These are phyloP conservation scores for Globisporangium sylvaticum DNA, from an alignment of 352 stramenopile species.

Conservation along the genomic window DNA sequence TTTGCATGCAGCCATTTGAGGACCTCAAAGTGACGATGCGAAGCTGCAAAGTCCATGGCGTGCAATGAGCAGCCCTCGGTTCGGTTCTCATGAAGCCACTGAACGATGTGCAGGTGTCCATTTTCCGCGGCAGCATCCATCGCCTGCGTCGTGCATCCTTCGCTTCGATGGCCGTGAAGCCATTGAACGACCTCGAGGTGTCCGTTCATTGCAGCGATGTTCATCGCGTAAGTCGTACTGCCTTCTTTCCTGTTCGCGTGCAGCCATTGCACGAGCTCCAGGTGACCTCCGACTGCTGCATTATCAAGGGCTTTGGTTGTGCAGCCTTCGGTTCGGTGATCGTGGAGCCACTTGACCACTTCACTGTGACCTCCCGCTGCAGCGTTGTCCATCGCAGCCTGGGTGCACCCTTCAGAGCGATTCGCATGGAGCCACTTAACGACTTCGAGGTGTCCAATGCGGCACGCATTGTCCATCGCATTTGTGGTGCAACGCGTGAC, in stretches of 20 bases:
- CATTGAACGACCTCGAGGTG: background rate
- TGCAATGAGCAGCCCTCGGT: too few species aligned
- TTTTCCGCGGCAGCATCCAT: background rate
- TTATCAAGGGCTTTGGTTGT: background rate
- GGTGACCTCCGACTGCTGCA: background rate
- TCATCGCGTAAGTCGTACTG: background rate
- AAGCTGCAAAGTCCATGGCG: too few species aligned
- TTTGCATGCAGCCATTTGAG: too few species aligned
- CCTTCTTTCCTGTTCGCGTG: background rate
- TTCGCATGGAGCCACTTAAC: background rate
- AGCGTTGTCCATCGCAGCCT: background rate
- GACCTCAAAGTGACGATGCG: too few species aligned
- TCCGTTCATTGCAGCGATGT: background rate
- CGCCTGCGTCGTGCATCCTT: background rate
- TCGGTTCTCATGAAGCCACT: too few species aligned
- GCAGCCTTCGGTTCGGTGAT: background rate
- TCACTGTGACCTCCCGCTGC: background rate
- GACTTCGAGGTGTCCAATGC: background rate
- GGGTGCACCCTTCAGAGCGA: slow-evolving; percentile 6
- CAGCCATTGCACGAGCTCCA: background rate
- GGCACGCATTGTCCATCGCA: background rate
- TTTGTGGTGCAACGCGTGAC: background rate
- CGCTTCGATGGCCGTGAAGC: background rate
- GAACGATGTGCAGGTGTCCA: too few species aligned
- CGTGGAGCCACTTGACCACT: background rate